A percentile compares a stretch with the other conserved stretches of the same genome.
These are phyloP conservation scores for Tolypocladium paradoxum DNA, from an alignment of 2,329 filamentous ascomycete genomes.

Conservation along the genomic window DNA sequence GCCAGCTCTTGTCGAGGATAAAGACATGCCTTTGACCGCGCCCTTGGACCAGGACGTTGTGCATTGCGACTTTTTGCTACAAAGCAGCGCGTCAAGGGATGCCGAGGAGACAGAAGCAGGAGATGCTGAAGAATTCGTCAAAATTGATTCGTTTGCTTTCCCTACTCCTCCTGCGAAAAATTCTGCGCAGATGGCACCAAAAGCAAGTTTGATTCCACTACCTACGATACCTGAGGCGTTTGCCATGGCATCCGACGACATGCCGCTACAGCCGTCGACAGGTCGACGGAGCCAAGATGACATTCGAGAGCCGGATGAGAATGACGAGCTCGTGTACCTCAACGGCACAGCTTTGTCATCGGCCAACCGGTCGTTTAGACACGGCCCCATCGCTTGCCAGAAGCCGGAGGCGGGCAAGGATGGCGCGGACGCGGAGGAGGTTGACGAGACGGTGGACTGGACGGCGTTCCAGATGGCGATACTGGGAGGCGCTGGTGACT, in stretches of 20 bases:
- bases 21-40: not conserved
- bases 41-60: conserved; percentile 12
- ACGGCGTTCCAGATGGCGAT: conserved; percentile 57
- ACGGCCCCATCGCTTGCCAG: conserved; percentile 44
- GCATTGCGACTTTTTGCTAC: conserved; percentile 12
- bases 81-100: not conserved
- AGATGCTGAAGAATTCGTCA: not conserved
- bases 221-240: conserved; percentile 15
- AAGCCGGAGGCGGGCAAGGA: conserved; percentile 30
- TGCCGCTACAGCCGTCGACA: not conserved
- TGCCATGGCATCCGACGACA: not conserved
- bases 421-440: conserved; percentile 14
- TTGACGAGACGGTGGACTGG: conserved; percentile 47
- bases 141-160: not conserved
- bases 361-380: conserved; percentile 37
- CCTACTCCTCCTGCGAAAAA: conserved; percentile 11
- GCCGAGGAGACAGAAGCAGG: conserved; percentile 1
- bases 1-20: not conserved
- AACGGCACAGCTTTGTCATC: conserved; percentile 37
- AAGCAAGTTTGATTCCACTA: conserved; percentile 4
- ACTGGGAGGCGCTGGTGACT: conserved; percentile 43
- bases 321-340: conserved; percentile 36
- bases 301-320: not conserved
- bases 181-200: conserved; percentile 6
- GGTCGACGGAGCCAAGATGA: not conserved